phyloP scores from a whole-genome alignment of 768 basidiomycete species.

The Suillus discolor region DNA sequence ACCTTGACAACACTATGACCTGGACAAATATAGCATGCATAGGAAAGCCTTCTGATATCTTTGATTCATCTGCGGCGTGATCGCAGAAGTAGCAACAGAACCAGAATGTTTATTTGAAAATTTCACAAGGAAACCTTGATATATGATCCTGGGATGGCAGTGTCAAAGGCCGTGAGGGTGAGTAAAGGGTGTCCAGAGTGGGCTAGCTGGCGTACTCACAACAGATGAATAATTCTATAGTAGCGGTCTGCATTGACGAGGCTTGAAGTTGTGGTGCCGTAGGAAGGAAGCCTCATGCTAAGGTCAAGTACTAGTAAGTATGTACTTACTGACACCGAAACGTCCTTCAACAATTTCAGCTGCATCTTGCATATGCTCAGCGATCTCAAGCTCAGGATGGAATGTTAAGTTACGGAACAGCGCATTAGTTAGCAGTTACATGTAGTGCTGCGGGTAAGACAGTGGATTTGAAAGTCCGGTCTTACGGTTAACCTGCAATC shows the following conservation, averaged over 20 bases:
- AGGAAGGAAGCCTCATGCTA: background rate
- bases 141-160: no score
- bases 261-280: background rate
- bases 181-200: background rate
- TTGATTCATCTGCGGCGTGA: background rate
- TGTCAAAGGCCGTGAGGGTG: background rate
- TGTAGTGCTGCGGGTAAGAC: no score
- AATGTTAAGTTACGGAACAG: no score
- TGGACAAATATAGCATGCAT: conserved; percentile 1
- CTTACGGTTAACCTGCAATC: background rate
- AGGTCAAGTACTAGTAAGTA: no score
- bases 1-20: background rate
- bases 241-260: background rate
- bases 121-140: background rate
- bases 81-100: background rate
- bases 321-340: no score
- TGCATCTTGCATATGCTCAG: no score
- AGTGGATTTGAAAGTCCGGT: background rate
- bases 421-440: no score
- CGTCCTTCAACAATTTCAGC: no score
- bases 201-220: background rate
- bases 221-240: background rate
- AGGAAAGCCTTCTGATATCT: conserved; percentile 3
- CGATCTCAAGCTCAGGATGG: no score
- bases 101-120: background rate